Percentiles rank a stretch among this genome's conserved stretches.
These are phyloP conservation scores for Symbiotaphrina buchneri DNA, from an alignment of 495 filamentous ascomycete genomes.

Conservation along the genomic window DNA sequence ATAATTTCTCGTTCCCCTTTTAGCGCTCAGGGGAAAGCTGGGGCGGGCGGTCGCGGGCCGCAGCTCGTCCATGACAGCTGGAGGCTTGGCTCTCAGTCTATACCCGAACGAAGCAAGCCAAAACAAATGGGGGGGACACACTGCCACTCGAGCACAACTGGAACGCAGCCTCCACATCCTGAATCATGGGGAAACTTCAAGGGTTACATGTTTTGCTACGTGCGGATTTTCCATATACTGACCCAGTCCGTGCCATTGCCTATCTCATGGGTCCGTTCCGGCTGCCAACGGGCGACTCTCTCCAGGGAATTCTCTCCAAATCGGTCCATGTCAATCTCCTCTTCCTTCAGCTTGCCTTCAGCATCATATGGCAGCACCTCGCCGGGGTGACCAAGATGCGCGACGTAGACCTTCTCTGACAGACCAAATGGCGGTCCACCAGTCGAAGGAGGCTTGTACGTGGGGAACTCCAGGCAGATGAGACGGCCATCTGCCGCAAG, in stretches of 20 bases:
- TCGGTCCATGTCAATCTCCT: slow-evolving; percentile 16
- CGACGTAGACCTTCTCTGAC: slow-evolving; percentile 37
- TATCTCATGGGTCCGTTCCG: slow-evolving; percentile 42
- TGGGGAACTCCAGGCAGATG: slow-evolving; percentile 66
- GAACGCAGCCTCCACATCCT: no score
- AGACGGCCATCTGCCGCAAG: slow-evolving; percentile 29
- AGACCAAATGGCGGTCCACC: slow-evolving; percentile 51
- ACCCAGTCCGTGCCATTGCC: slow-evolving; percentile 39
- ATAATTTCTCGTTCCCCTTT: no score
- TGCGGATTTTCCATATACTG: slow-evolving; percentile 15
- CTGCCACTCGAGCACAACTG: no score
- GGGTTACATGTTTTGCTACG: no score
- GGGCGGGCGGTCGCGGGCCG: no score
- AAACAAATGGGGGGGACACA: no score
- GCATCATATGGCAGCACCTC: slow-evolving; percentile 36
- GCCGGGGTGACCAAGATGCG: slow-evolving; percentile 41
- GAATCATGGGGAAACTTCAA: no score
- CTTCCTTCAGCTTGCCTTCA: slow-evolving; percentile 26
- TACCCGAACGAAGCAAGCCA: no score
- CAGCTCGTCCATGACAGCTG: no score
- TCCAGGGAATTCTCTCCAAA: slow-evolving; percentile 24
- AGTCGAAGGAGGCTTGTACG: slow-evolving; percentile 34
- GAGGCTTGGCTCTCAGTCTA: no score
- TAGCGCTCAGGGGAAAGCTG: no score
- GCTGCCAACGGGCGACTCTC: slow-evolving; percentile 39